Conservation (phyloP, 83 land plant genomes). For the Larix sibirica region DNA sequence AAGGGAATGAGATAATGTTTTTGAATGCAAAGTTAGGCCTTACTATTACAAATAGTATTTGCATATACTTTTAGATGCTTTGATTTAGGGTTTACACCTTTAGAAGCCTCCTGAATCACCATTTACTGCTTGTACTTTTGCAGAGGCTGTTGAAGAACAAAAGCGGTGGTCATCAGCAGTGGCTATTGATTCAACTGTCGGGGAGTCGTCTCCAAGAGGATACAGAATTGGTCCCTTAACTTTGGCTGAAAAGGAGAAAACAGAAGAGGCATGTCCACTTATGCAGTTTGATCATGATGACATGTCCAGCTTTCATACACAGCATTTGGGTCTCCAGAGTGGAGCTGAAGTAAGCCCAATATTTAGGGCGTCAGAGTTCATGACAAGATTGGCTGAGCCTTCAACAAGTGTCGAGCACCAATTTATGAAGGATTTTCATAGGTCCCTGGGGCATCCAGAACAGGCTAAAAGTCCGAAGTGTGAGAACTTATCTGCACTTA, state of each 20-base stretch:
- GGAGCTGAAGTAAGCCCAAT: constrained; percentile 18
- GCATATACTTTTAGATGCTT: neutral
- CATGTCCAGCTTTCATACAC: constrained; percentile 32
- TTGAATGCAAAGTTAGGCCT: neutral
- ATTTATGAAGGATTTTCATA: constrained; percentile 39
- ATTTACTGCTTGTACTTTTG: neutral
- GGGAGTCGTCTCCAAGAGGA: constrained; percentile 49
- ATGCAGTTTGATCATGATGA: constrained; percentile 15
- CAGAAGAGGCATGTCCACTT: constrained; percentile 38
- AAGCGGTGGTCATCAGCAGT: constrained; percentile 37
- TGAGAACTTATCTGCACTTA: constrained; percentile 34
- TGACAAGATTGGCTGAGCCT: constrained; percentile 28
- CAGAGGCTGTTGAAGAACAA: constrained; percentile 65
- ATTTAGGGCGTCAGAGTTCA: constrained; percentile 24
- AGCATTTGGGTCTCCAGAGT: constrained; percentile 35
- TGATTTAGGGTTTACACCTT: neutral
- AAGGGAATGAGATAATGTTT: neutral
- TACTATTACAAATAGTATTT: too few species aligned
- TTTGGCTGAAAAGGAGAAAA: constrained; percentile 27
- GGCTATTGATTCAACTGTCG: constrained; percentile 43
- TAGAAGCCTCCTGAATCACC: neutral
- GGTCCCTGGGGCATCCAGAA: constrained; percentile 26
- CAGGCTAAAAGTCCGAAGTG: constrained; percentile 11
- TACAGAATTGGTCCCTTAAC: constrained; percentile 14
- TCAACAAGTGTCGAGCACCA: constrained; percentile 44